Conservation (phyloP, 202 grass and related monocot genomes). For the Setaria viridis region DNA sequence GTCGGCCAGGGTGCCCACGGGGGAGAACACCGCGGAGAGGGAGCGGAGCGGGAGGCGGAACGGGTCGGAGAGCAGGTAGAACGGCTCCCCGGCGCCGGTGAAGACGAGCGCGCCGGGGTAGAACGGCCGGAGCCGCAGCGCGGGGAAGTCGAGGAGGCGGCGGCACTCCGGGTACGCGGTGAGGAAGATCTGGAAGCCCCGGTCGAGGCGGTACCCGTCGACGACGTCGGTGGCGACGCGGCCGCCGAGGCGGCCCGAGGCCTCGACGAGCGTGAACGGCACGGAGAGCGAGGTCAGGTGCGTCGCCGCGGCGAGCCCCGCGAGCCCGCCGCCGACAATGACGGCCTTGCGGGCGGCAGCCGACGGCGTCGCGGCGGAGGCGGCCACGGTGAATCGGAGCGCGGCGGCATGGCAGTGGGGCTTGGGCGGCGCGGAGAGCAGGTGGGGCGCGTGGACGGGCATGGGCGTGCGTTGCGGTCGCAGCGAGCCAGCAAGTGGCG, state of each 20-base stretch:
- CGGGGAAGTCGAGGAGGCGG: constrained; percentile 60
- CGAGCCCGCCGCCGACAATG: constrained; percentile 76
- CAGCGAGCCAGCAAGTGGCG: constrained; percentile 47
- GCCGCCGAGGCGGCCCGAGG: constrained; percentile 69
- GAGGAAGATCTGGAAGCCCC: constrained; percentile 94
- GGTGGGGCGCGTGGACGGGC: constrained; percentile 51
- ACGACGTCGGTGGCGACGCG: constrained; percentile 73
- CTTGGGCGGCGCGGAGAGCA: constrained; percentile 41
- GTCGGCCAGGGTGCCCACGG: constrained; percentile 76
- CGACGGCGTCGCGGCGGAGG: neutral
- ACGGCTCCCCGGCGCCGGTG: constrained; percentile 43
- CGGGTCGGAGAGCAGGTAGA: constrained; percentile 72
- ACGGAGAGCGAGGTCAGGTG: constrained; percentile 73
- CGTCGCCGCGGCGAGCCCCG: constrained; percentile 71
- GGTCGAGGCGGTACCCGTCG: constrained; percentile 74
- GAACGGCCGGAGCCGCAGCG: constrained; percentile 69
- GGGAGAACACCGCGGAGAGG: constrained; percentile 66
- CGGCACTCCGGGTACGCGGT: constrained; percentile 80
- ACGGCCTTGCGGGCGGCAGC: constrained; percentile 38
- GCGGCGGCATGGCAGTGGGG: constrained; percentile 40
- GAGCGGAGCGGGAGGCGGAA: constrained; percentile 67
- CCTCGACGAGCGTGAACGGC: constrained; percentile 82
- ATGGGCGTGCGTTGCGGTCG: neutral
- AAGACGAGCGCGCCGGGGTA: constrained; percentile 77
- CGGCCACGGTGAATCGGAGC: constrained; percentile 39